phyloP scores from a whole-genome alignment of 352 stramenopile species.

The Aphanomyces stellatus region DNA sequence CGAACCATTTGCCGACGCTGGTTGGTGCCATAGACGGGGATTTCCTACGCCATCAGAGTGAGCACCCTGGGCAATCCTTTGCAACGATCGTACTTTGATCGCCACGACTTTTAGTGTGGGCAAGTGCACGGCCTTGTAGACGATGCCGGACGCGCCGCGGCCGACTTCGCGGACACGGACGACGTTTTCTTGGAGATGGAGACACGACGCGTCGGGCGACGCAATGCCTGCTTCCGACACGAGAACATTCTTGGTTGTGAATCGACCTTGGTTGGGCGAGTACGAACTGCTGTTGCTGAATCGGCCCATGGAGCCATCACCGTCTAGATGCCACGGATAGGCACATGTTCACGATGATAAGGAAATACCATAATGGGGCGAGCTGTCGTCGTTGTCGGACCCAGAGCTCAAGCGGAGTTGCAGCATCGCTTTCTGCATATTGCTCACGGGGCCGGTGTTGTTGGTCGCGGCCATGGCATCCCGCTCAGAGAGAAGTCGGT shows the following conservation, averaged over 20 bases:
- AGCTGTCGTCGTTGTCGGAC: slow-evolving; percentile 51
- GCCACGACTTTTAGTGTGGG: slow-evolving; percentile 85
- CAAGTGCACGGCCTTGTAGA: slow-evolving; percentile 88
- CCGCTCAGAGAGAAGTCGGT: slow-evolving; percentile 56
- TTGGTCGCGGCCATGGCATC: slow-evolving; percentile 52
- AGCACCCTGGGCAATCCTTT: too few species aligned
- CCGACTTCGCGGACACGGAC: slow-evolving; percentile 71
- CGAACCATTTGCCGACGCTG: slow-evolving; percentile 85
- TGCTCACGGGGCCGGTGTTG: slow-evolving; percentile 28
- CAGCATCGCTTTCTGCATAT: slow-evolving; percentile 55
- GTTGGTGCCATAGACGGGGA: slow-evolving; percentile 72
- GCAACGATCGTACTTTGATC: slow-evolving; percentile 52
- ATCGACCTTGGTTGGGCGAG: slow-evolving; percentile 81
- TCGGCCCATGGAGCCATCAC: slow-evolving; percentile 31
- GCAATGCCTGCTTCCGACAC: slow-evolving; percentile 82
- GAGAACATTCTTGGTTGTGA: slow-evolving; percentile 72
- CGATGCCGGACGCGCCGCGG: slow-evolving; percentile 70
- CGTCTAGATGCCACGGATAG: background rate
- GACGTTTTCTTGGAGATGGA: slow-evolving; percentile 80
- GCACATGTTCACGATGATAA: background rate
- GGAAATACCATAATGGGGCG: slow-evolving; percentile 43
- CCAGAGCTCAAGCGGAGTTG: slow-evolving; percentile 61
- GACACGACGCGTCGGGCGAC: slow-evolving; percentile 57
- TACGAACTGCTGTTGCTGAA: slow-evolving; percentile 75
- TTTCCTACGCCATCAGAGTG: slow-evolving; percentile 36